phyloP scores from a whole-genome alignment of 2,329 filamentous ascomycete species.

The Zalaria sp. region DNA sequence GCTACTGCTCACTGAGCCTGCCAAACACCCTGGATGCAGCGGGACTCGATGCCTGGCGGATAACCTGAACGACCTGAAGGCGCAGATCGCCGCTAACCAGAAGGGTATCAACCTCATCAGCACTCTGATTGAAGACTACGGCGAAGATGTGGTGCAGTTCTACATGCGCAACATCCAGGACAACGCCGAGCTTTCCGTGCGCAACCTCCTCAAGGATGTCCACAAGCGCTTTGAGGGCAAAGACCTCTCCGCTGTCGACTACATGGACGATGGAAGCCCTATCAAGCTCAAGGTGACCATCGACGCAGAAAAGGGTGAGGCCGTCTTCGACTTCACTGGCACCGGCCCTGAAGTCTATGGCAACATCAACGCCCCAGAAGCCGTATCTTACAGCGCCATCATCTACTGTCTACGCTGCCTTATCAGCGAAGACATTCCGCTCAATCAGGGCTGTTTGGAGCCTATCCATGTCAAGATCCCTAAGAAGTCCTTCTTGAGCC shows the following conservation, averaged over 20 bases:
- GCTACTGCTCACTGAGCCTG: slow-evolving; percentile 54
- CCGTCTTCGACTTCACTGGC: slow-evolving; percentile 64
- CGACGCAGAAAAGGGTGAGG: slow-evolving; percentile 57
- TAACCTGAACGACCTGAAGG: slow-evolving; percentile 76
- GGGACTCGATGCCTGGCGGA: slow-evolving; percentile 69
- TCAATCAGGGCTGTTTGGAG: slow-evolving; percentile 72
- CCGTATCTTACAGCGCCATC: slow-evolving; percentile 70
- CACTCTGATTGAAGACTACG: slow-evolving; percentile 62
- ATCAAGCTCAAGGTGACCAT: slow-evolving; percentile 66
- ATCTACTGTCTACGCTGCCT: slow-evolving; percentile 74
- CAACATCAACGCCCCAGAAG: slow-evolving; percentile 60
- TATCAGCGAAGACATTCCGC: slow-evolving; percentile 67
- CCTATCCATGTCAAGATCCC: slow-evolving; percentile 62
- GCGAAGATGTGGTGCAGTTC: slow-evolving; percentile 61
- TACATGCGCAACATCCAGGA: slow-evolving; percentile 76
- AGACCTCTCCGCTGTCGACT: slow-evolving; percentile 62
- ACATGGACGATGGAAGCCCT: slow-evolving; percentile 76
- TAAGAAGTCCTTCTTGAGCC: slow-evolving; percentile 55
- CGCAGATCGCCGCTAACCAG: slow-evolving; percentile 75
- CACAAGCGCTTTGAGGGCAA: slow-evolving; percentile 52
- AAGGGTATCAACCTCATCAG: slow-evolving; percentile 71
- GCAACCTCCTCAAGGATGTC: slow-evolving; percentile 59
- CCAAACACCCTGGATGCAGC: slow-evolving; percentile 59
- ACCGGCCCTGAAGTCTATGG: slow-evolving; percentile 70
- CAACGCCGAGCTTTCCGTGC: slow-evolving; percentile 65